Evolutionary conservation across 148 eudicot species (phyloP).

Genomic region (Chenopodium berlandieri): DNA sequence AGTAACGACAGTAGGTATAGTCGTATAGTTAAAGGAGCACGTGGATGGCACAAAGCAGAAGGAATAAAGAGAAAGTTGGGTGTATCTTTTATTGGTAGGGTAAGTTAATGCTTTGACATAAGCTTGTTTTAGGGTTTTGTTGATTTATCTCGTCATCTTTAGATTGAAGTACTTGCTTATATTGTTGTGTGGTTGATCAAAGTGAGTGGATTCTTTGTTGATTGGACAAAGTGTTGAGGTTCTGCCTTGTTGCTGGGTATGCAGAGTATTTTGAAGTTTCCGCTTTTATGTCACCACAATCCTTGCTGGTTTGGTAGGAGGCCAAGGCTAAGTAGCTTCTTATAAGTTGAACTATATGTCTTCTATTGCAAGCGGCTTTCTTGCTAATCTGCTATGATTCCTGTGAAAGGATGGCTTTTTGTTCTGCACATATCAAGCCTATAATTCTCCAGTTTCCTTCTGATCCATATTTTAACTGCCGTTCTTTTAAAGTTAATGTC

Average conservation of each 20-base stretch:
- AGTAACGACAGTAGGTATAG: neutral
- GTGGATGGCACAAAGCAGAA: neutral
- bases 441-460: neutral
- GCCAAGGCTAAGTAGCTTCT: neutral
- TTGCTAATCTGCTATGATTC: neutral
- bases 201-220: neutral
- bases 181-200: no score
- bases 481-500: neutral
- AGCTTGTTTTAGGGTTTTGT: no score
- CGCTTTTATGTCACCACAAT: neutral
- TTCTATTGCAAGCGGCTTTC: neutral
- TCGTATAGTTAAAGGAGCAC: neutral
- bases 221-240: neutral
- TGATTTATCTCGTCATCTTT: no score
- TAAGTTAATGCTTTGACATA: neutral
- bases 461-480: neutral
- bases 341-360: no score
- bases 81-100: no score
- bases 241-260: neutral
- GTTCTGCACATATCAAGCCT: neutral
- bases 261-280: neutral
- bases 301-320: neutral
- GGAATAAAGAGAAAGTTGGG: no score
- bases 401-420: neutral
- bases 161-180: no score